A percentile compares a stretch with the other conserved stretches of the same genome.
phyloP scores from a whole-genome alignment of 2,329 filamentous ascomycete species.

The Sarocladiaceae sp. region DNA sequence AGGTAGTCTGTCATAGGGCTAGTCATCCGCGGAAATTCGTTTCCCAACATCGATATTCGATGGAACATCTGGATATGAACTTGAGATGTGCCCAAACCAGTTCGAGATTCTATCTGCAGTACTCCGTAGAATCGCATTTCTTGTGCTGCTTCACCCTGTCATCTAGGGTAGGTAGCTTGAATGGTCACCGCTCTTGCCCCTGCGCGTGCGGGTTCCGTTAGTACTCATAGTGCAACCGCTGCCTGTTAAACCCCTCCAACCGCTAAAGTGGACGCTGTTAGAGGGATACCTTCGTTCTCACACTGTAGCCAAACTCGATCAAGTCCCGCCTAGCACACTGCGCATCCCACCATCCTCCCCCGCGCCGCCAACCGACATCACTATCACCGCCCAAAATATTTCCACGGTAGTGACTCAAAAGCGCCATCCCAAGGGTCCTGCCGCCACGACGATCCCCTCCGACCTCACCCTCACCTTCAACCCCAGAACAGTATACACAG shows the following conservation, averaged over 20 bases:
- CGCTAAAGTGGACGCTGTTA: background rate
- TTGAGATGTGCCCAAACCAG: too few relatives aligned
- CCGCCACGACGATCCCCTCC: slow-evolving; percentile 9
- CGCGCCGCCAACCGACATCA: slow-evolving; percentile 1
- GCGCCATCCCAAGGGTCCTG: slow-evolving; percentile 6
- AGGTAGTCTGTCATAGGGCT: too few relatives aligned
- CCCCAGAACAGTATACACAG: background rate
- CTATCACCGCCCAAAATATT: slow-evolving; percentile 23
- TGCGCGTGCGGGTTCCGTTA: background rate
- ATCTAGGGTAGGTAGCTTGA: too few relatives aligned
- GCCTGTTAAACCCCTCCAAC: background rate
- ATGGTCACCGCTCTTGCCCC: too few relatives aligned
- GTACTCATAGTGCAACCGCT: background rate
- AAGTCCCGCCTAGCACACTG: background rate
- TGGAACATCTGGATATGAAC: too few relatives aligned
- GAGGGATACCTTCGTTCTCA: background rate
- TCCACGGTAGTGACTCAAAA: slow-evolving; percentile 36
- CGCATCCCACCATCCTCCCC: slow-evolving; percentile 5
- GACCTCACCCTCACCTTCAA: background rate
- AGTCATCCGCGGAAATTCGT: too few relatives aligned
- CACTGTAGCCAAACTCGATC: background rate
- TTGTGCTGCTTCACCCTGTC: too few relatives aligned
- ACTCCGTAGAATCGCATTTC: too few relatives aligned
- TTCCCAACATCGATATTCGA: too few relatives aligned
- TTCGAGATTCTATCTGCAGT: too few relatives aligned